These are phyloP conservation scores for Alternaria rosae DNA, from an alignment of 2,329 filamentous ascomycete genomes.

Conservation along the genomic window DNA sequence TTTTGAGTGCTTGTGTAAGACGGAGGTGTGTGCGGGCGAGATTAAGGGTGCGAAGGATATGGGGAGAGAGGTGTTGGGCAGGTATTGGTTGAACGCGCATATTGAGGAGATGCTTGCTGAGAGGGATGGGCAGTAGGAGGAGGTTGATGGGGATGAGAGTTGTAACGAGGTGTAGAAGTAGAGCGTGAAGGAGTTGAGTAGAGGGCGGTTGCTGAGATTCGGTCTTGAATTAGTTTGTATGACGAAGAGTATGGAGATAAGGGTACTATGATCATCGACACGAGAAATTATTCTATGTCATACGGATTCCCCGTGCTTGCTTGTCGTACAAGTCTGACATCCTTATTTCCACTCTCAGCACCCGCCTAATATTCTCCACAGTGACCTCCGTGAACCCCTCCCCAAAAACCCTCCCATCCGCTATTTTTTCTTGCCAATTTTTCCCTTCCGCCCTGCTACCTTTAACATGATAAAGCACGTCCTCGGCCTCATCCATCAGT, in stretches of 20 bases:
- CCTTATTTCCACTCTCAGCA: not conserved
- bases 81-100: slow-evolving; percentile 56
- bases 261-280: not conserved
- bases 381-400: not conserved
- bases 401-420: not conserved
- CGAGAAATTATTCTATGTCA: not conserved
- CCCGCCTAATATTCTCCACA: not conserved
- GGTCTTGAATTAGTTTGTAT: not conserved
- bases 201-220: no score
- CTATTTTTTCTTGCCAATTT: not conserved
- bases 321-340: not conserved
- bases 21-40: slow-evolving; percentile 64
- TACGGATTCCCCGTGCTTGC: no score
- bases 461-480: not conserved
- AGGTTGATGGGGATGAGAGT: not conserved
- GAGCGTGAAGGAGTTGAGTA: not conserved
- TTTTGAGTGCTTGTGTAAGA: slow-evolving; percentile 71
- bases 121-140: slow-evolving; percentile 11
- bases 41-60: slow-evolving; percentile 72
- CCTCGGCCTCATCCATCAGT: not conserved
- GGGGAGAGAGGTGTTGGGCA: slow-evolving; percentile 60
- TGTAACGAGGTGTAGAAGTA: not conserved
- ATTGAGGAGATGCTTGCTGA: slow-evolving; percentile 43
- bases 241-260: not conserved
- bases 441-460: not conserved